Percentiles rank a stretch among this genome's conserved stretches.
phyloP scores from a whole-genome alignment of 2,329 filamentous ascomycete species.

The Ascomycota sp. region DNA sequence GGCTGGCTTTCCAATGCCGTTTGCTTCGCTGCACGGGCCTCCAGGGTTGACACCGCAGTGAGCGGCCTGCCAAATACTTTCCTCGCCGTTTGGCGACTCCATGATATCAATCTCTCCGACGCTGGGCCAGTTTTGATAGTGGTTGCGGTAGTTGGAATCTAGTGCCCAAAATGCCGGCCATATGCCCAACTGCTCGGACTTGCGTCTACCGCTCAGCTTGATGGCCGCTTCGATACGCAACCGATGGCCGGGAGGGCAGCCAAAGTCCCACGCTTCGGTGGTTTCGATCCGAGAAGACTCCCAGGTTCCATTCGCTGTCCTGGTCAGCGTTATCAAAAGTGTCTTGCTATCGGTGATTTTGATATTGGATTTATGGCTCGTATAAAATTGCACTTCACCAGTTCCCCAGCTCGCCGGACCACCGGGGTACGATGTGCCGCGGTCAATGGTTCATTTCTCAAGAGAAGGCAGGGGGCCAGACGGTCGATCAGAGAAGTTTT shows the following conservation, averaged over 20 bases:
- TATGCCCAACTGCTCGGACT: slow-evolving; percentile 15
- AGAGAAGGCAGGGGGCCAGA: slow-evolving; percentile 10
- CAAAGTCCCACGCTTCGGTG: slow-evolving; percentile 11
- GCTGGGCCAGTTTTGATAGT: slow-evolving; percentile 19
- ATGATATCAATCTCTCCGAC: slow-evolving; percentile 24
- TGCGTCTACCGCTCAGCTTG: slow-evolving; percentile 12
- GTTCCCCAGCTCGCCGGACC: slow-evolving; percentile 27
- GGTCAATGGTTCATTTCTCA: slow-evolving; percentile 21
- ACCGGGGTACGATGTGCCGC: slow-evolving; percentile 25
- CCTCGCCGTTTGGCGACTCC: slow-evolving; percentile 19
- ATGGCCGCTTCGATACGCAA: slow-evolving; percentile 19
- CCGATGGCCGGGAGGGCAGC: slow-evolving; percentile 11
- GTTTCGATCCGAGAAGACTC: slow-evolving; percentile 25
- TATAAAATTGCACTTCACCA: slow-evolving; percentile 25
- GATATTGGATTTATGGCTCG: slow-evolving; percentile 17
- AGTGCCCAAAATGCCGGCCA: slow-evolving; percentile 28
- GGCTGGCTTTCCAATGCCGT: slow-evolving; percentile 10
- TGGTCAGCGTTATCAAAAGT: slow-evolving; percentile 15
- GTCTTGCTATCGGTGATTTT: slow-evolving; percentile 14
- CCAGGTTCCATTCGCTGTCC: slow-evolving; percentile 14
- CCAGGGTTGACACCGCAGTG: slow-evolving; percentile 20
- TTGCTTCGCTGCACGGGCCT: slow-evolving; percentile 21
- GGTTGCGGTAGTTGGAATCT: slow-evolving; percentile 15
- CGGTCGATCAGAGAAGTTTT: slow-evolving; percentile 7
- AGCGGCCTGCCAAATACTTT: slow-evolving; percentile 14